Base-by-base conservation (phyloP, 2,329 filamentous ascomycete species). In the Fusarium xylarioides region DNA sequence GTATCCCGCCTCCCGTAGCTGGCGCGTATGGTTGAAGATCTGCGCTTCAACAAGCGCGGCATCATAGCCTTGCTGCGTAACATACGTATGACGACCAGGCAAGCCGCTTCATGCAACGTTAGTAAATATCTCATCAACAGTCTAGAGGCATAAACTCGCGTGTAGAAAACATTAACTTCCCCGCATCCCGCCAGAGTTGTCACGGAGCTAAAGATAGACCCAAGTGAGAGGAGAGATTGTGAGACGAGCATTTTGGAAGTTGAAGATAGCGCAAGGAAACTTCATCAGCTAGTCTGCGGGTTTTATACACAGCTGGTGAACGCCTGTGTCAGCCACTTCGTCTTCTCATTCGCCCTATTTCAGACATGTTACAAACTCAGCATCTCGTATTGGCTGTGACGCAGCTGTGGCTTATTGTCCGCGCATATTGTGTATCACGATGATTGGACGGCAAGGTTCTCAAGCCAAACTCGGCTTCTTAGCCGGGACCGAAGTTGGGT, bases 1-100 rank as follows among this genome's bases (percentile, higher is more conserved):
- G 4, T 68, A 68, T 2, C 66, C 64, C 5, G 64, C 64, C 5
- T 68, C 63, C 0, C 55, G 49, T 1, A 68, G 21, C 23, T 52
- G 49, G 3, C 66, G 43, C 5, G 66, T 68, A 14, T 68, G 64
- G 11, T 68, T 68, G 6, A 68, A 68, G 1, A 68, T 68, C 14
- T 68, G 66, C 3, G 54, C n/a, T 1, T 68, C 64, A 0, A 49
- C 52, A 8, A 68, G 42, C 1, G 37, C 46, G 4, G 63, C 42
- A 18, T 63, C 49, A 3, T 68, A 68, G 4, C 66, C 66, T 16
- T 68, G 63, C 15, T 55, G 40, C 4, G 49, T 62, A 2, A 68
- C 63, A 37, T 68, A 68, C 5, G 4, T 26, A 38, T 68, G 64
- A 5, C 56, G 15, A 3, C 66, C 64, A 12, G 66, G 64, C 9